These are phyloP conservation scores for Plantago elongata DNA, from an alignment of 257 asterid genomes.

Conservation along the genomic window DNA sequence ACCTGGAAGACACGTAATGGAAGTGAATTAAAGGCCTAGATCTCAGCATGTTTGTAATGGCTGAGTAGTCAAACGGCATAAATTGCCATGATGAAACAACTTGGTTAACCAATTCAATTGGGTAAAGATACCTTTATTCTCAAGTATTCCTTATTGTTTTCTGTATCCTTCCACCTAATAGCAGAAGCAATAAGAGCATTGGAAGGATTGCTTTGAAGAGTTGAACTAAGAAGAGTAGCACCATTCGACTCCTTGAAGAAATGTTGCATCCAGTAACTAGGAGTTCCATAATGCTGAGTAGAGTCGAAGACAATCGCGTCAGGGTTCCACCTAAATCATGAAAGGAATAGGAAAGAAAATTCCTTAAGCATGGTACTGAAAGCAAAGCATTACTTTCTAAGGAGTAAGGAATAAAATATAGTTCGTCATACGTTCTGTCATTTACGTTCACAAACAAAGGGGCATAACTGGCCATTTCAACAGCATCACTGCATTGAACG, in stretches of 20 bases:
- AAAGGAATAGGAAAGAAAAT: not conserved
- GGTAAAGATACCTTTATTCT: slow-evolving; percentile 54
- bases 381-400: not conserved
- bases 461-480: slow-evolving; percentile 92
- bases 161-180: slow-evolving; percentile 52
- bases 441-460: slow-evolving; percentile 77
- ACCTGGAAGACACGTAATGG: slow-evolving; percentile 35
- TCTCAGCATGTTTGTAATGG: not conserved
- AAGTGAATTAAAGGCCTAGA: not conserved
- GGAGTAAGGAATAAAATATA: slow-evolving; percentile 9
- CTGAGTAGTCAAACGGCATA: not conserved
- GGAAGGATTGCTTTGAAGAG: slow-evolving; percentile 45
- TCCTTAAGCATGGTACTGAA: not conserved
- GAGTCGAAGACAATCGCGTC: slow-evolving; percentile 94
- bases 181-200: slow-evolving; percentile 67
- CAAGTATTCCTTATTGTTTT: slow-evolving; percentile 37
- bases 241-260: slow-evolving; percentile 87
- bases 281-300: slow-evolving; percentile 69
- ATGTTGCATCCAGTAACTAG: slow-evolving; percentile 98
- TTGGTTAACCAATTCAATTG: not conserved
- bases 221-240: slow-evolving; percentile 64
- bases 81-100: not conserved
- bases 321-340: slow-evolving; percentile 65
- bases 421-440: slow-evolving; percentile 53
- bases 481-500: slow-evolving; percentile 52